Evolutionary conservation across 306 rosid species (phyloP).

Genomic region (Vachellia collinsii): DNA sequence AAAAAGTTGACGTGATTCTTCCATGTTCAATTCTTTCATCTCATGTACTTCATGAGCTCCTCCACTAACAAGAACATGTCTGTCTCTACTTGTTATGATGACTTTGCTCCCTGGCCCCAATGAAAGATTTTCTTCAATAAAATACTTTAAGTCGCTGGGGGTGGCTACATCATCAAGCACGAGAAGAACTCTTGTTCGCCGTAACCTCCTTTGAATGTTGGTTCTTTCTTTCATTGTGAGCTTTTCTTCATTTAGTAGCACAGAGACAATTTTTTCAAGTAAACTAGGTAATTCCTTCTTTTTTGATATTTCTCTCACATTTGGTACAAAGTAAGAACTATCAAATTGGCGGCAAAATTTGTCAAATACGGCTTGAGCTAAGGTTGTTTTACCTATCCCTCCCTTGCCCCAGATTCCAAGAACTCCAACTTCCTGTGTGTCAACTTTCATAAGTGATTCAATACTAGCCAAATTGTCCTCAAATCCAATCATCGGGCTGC

Average conservation of each 20-base stretch:
- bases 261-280: neutral
- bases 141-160: neutral
- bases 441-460: neutral
- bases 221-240: neutral
- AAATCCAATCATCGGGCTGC: neutral
- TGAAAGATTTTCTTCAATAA: neutral
- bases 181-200: conserved; percentile 12
- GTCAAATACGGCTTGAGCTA: neutral
- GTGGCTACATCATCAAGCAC: conserved; percentile 35
- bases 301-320: conserved; percentile 16
- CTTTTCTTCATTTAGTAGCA: neutral
- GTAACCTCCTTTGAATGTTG: neutral
- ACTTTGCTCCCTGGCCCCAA: neutral
- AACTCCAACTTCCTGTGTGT: conserved; percentile 2
- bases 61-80: neutral
- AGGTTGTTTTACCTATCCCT: neutral
- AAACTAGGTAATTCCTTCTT: neutral
- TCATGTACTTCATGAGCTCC: neutral
- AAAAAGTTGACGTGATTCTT: neutral
- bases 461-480: neutral
- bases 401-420: conserved; percentile 39
- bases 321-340: conserved; percentile 14
- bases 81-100: neutral
- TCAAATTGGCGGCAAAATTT: neutral
- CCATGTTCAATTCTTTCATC: neutral